A percentile compares a stretch with the other conserved stretches of the same genome.
phyloP scores from a whole-genome alignment of 2,329 filamentous ascomycete genomes.

The Coniochaeta hoffmannii region DNA sequence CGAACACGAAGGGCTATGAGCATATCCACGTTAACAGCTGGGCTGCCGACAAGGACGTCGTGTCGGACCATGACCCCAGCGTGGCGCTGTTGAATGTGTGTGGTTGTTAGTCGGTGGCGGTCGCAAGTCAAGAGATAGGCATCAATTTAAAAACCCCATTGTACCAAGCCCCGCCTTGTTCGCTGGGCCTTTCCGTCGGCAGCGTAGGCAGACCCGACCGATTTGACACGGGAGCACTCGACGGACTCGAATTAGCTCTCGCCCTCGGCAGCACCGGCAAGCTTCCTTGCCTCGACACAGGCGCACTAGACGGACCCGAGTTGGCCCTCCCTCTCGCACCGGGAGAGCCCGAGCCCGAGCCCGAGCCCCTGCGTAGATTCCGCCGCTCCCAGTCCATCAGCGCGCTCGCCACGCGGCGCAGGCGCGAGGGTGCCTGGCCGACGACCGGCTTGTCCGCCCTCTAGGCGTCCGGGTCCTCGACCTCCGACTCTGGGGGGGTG shows the following conservation, averaged over 20 bases:
- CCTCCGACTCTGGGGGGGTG: neutral
- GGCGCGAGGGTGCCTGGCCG: neutral
- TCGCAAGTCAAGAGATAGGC: neutral
- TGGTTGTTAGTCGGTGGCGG: conserved; percentile 13
- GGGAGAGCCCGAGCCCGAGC: neutral
- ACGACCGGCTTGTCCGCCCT: neutral
- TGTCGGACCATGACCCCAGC: conserved; percentile 63
- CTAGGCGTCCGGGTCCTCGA: neutral
- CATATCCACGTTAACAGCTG: conserved; percentile 68
- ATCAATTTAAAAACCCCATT: neutral
- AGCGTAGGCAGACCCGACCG: no score
- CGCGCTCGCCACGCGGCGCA: neutral
- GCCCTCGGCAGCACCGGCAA: neutral
- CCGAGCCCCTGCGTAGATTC: neutral
- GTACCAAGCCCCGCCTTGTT: neutral
- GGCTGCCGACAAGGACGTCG: conserved; percentile 46
- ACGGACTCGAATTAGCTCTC: no score
- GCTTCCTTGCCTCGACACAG: neutral
- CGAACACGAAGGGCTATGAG: conserved; percentile 41
- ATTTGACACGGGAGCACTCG: no score
- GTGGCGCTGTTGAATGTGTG: conserved; percentile 59
- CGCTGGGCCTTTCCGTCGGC: neutral
- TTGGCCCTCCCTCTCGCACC: neutral
- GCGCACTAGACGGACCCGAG: neutral
- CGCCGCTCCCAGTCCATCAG: neutral